Percentiles rank a stretch among this genome's conserved stretches.
These are phyloP conservation scores for Coemansia sp. DNA, from an alignment of 192 early-diverging fungal species.

Conservation along the genomic window DNA sequence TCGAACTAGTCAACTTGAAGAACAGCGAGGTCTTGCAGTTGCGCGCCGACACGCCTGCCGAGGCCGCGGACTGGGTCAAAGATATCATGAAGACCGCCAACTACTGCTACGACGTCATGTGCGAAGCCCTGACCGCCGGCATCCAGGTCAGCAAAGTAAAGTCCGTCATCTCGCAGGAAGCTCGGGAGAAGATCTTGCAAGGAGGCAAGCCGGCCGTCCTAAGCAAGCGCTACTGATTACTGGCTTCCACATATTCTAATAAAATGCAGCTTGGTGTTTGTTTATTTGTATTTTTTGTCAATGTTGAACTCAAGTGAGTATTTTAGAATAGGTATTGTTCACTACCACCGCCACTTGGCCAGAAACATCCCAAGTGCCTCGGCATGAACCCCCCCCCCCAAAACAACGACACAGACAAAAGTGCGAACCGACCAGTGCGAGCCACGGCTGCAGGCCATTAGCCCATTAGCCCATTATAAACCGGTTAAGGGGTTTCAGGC, in stretches of 20 bases:
- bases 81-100: constrained; percentile 48
- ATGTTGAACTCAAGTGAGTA: too few species aligned
- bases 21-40: constrained; percentile 49
- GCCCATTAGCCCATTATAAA: too few species aligned
- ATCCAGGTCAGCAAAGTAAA: constrained; percentile 56
- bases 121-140: constrained; percentile 47
- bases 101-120: constrained; percentile 50
- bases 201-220: constrained; percentile 42
- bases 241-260: background rate
- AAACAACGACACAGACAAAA: too few species aligned
- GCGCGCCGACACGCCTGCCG: constrained; percentile 39
- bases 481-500: too few species aligned
- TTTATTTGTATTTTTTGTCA: too few species aligned
- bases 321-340: too few species aligned
- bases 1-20: constrained; percentile 51
- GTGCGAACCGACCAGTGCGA: too few species aligned
- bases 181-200: constrained; percentile 38
- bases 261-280: background rate
- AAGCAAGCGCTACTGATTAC: constrained; percentile 30
- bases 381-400: too few species aligned
- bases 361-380: too few species aligned
- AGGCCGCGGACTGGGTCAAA: constrained; percentile 46
- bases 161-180: constrained; percentile 48
- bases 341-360: too few species aligned
- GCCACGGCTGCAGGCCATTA: too few species aligned